Base-by-base conservation (phyloP, 306 rosid genomes). In the Cicer pinnatifidum region DNA sequence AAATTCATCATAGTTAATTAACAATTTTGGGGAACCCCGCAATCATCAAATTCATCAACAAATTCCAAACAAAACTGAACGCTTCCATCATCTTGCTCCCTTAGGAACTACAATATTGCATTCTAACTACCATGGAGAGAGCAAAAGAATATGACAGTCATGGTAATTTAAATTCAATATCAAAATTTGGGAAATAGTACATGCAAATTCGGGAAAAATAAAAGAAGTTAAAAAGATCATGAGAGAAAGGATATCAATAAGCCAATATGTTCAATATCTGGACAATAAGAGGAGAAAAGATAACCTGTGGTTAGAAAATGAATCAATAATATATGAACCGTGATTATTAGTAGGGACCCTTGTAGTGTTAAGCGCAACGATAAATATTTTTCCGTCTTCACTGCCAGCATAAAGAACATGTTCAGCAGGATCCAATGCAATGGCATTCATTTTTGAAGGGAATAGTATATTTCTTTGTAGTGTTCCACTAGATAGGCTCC, bases 401-500 rank as follows among this genome's bases (percentile, higher is more conserved):
- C 97, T 62, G 40, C 96, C 94, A 66, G 90, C 96, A 83, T 82
- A 88, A 59, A 91, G 84, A 43, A 89, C 88, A 66, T 78, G 87
- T 73, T 93, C 97, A 15, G 88, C 82, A 58, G 96, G 96, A 82
- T 89, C 97, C 84, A 93, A 45, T 7, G 84, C 91, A 85, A 91
- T 76, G 6, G 88, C 84, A 70, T 91, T 84, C 77, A 89, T 84
- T 66, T 75, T 51, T 51, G 92, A 23, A 65, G 91, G 92, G 76
- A 89, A 93, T 67, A 80, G 85, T 37, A 91, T 77, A 75, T 81
- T 84, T 85, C 97, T 85, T 65, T 91, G 78, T 10, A 91, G 79
- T 52, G 47, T 80, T 71, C 91, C 97, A 39, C 71, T 82, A 47
- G 93, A 81, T 75, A 89, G 85, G 90, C 89, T 91, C 98, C 97